Base-by-base conservation (phyloP, 2,329 filamentous ascomycete species). In the Calonectria honghensis region DNA sequence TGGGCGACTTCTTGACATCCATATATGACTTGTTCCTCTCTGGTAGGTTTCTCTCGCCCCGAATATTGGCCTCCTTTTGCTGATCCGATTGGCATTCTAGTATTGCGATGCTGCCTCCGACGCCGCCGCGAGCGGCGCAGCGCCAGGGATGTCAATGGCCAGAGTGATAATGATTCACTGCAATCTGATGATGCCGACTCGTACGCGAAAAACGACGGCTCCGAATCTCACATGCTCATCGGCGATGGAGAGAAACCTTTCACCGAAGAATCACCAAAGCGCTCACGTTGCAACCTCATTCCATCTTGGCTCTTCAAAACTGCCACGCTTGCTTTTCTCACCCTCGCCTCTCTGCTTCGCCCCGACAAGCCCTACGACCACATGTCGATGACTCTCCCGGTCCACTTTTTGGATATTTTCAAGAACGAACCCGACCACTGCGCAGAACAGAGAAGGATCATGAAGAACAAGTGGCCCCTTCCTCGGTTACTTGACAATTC, bases 301-400 rank as follows among this genome's bases (percentile, higher is more conserved):
- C 72, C 73, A 3, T 74, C 72, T 4, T 76, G 74, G 76, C 50
- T 80, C 7, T 59, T 72, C 51, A 79, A 79, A 67, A 50, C 76
- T 3, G 72, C 72, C 16, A 4, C 80, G 2, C 52, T 78, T 7
- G 68, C 76, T 24, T 79, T 83, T 27, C 64, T 84, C 10, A 52
- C 64, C 14, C 64, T 79, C n/a, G 74, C 76, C 0, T 63, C 78
- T n/a, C 48, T 81, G 18, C 39, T 83, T 20, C 78, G 83, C 35
- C 81, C 83, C n/a, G 72, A 79, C 16, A 78, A 80, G 50, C 83
- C 83, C 2, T 85, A 83, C 75, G 74, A 79, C 64, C 79, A 82
- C 50, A 79, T 85, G 75, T 81, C 83, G 5, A 78, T 79, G 20
- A 85, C 83, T 0, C 78, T 85, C 7, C 83, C 83, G 1, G 72